A percentile compares a stretch with the other conserved stretches of the same genome.
These are phyloP conservation scores for Cryptococcus hybrid DNA, from an alignment of 1,284 basidiomycete species.

Conservation along the genomic window DNA sequence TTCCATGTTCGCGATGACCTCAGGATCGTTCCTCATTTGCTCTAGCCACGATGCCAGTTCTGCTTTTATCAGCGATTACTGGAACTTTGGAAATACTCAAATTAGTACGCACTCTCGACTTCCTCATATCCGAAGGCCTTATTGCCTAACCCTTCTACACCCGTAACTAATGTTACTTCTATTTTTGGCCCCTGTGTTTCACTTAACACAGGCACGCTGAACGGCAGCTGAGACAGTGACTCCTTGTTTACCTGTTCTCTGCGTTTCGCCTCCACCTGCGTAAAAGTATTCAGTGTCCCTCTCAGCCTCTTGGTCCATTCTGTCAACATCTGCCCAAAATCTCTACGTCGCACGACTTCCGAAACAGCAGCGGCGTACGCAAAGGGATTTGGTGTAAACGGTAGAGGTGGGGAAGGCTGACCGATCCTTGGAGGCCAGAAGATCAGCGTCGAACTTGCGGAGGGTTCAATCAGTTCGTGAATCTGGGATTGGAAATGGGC, in stretches of 20 bases:
- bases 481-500: slow-evolving; percentile 72
- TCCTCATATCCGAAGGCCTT: slow-evolving; percentile 64
- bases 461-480: slow-evolving; percentile 65
- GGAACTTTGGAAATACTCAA: neutral
- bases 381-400: slow-evolving; percentile 82
- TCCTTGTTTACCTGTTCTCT: slow-evolving; percentile 75
- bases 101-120: slow-evolving; percentile 61
- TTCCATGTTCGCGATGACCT: slow-evolving; percentile 25
- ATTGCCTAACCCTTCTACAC: slow-evolving; percentile 24
- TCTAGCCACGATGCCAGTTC: slow-evolving; percentile 66
- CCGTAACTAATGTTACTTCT: slow-evolving; percentile 68
- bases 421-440: slow-evolving; percentile 58
- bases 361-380: slow-evolving; percentile 90
- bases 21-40: slow-evolving; percentile 40
- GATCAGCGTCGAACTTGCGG: slow-evolving; percentile 61
- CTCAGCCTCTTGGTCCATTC: slow-evolving; percentile 72
- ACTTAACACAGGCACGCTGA: slow-evolving; percentile 56
- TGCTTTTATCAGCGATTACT: slow-evolving; percentile 13
- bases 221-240: slow-evolving; percentile 74
- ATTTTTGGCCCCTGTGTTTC: slow-evolving; percentile 56
- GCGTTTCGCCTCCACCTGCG: slow-evolving; percentile 69
- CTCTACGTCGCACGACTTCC: slow-evolving; percentile 84
- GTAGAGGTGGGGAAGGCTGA: slow-evolving; percentile 85
- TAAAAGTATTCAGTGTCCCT: slow-evolving; percentile 73
- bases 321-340: slow-evolving; percentile 74